Base-by-base conservation (phyloP, 2,329 filamentous ascomycete species). In the Cryphonectria carpinicola region DNA sequence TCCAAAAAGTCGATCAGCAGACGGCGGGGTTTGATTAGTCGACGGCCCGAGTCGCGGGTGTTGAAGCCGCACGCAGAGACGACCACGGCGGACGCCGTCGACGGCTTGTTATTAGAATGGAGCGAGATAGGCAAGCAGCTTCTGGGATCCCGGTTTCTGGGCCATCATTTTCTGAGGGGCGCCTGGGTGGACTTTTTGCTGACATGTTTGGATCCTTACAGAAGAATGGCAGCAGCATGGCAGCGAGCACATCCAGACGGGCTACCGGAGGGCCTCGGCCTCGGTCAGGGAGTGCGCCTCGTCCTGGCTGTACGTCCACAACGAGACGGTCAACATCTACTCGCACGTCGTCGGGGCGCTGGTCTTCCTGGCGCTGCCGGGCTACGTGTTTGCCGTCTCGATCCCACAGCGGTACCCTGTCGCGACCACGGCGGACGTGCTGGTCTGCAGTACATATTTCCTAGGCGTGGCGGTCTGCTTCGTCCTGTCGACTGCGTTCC, bases 401-500 rank as follows among this genome's bases (percentile, higher is more conserved):
- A 75, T 84, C 5, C 78, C 78, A 8, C 77, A 79, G 7, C 76
- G 81, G 28, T 82, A 81, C 73, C 74, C 73, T 19, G 68, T 80
- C 4, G 82, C 81, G 56, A 79, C 76, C 1, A 69, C 73, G 2
- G 76, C 75, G 41, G 83, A 85, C 70, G 73, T 83, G 35, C n/a
- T 81, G 2, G 83, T 84, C 14, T 85, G 81, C 73, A 77, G 77
- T 8, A 76, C 77, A 35, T 86, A 83, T 75, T 83, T 84, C 68
- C 70, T 79, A 22, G 83, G 83, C 8, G 82, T 85, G 13, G 80
- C 80, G 6, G 74, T 81, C 64, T 86, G 83, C 73, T 86, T 86
- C 73, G 71, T 78, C 8, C 75, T 86, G 0, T 87, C 85, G 2
- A 79, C 82, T 6, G 86, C 85, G 7, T 90, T 86, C 73, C 88